Evolutionary conservation across 2,329 filamentous ascomycete genomes (phyloP).

Genomic region (Gliomastix tumulicola): DNA sequence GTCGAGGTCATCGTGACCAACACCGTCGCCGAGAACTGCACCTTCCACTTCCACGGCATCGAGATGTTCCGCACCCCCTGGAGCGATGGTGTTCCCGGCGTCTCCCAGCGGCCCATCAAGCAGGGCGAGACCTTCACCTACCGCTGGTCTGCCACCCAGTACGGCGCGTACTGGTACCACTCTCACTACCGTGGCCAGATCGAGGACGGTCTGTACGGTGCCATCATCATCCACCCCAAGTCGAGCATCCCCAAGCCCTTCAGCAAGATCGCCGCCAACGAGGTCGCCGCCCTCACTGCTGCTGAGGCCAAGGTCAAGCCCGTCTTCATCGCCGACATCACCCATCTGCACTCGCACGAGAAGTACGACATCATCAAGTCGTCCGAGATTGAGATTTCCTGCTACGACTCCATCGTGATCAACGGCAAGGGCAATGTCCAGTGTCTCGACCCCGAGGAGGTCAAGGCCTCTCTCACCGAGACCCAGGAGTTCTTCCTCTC

Average conservation of each 20-base stretch:
- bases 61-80: conserved; percentile 46
- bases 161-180: conserved; percentile 57
- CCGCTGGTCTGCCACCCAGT: conserved; percentile 44
- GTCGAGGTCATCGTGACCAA: conserved; percentile 39
- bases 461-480: conserved; percentile 26
- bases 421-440: conserved; percentile 52
- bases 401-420: conserved; percentile 54
- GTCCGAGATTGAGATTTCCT: conserved; percentile 41
- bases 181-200: conserved; percentile 48
- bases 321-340: conserved; percentile 49
- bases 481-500: conserved; percentile 20
- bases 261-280: conserved; percentile 48
- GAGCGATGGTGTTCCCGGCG: conserved; percentile 54
- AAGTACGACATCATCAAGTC: conserved; percentile 32
- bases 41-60: conserved; percentile 37
- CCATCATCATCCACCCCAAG: conserved; percentile 41
- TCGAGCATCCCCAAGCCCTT: conserved; percentile 33
- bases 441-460: conserved; percentile 37
- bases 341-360: conserved; percentile 42
- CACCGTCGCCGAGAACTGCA: conserved; percentile 35
- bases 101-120: conserved; percentile 44
- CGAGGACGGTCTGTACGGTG: conserved; percentile 52
- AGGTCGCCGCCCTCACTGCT: conserved; percentile 28
- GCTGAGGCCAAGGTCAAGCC: conserved; percentile 41
- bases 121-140: conserved; percentile 42